These are phyloP conservation scores for Penicillium sp. DNA, from an alignment of 2,329 filamentous ascomycete genomes.

Conservation along the genomic window DNA sequence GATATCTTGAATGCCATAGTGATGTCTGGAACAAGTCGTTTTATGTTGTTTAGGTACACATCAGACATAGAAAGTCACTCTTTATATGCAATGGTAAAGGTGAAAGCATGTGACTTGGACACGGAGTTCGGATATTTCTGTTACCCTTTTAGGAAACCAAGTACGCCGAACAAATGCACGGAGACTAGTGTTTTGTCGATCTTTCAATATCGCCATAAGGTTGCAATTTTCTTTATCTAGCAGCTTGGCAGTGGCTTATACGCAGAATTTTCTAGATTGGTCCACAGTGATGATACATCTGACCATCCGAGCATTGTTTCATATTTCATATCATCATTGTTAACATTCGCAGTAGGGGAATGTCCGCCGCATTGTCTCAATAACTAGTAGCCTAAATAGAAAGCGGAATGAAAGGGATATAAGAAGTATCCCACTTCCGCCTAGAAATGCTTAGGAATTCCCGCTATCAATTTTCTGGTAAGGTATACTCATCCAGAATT, in stretches of 20 bases:
- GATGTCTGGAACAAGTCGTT: too few species aligned
- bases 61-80: background rate
- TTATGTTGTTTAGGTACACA: background rate
- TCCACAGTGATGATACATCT: too few species aligned
- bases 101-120: background rate
- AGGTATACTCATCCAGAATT: background rate
- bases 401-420: background rate
- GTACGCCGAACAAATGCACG: background rate
- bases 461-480: background rate
- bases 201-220: too few species aligned
- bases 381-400: too few species aligned
- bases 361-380: too few species aligned
- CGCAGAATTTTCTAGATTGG: too few species aligned
- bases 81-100: background rate
- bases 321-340: background rate
- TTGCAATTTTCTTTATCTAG: too few species aligned
- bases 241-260: too few species aligned
- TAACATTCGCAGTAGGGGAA: background rate
- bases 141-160: background rate
- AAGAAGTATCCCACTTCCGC: background rate
- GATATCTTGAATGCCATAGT: slow-evolving; percentile 1
- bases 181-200: too few species aligned
- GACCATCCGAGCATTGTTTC: background rate
- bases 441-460: too few species aligned
- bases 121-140: background rate